Base-by-base conservation (phyloP, 1,139 yeast species). In the Yamadazyma epiphylla region DNA sequence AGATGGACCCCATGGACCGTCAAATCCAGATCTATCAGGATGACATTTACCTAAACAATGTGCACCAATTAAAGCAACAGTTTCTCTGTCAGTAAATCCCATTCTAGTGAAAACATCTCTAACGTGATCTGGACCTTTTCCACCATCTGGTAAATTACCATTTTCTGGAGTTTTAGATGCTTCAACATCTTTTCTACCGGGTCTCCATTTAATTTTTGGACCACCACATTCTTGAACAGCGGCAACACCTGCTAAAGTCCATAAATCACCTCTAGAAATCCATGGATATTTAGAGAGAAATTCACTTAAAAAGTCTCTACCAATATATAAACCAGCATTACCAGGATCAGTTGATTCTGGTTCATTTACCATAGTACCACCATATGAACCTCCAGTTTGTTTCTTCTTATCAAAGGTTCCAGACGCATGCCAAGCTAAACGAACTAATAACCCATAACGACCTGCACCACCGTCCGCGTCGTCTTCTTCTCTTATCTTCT, bases 1-100 rank as follows among this genome's bases (percentile, higher is more conserved):
- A 24, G 88, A 80, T 36, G 89, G 91, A 34, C 91, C 94, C 97
- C 97, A 89, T 30, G 95, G 95, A 29, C 96, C 96, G 39, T 83
- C 94, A 55, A 65, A 89, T 3, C 96, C 96, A 9, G 82, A 71
- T 42, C 69, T 67, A 28, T 62, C 48, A 20, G 66, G 55, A 59
- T 86, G 95, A 51, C 95, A 84, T 46, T 72, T 60, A 39, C 96
- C 96, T 42, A 87, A 69, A 38, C 84, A 77, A 58, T 88, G 96
- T 23, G 95, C 95, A 42, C 96, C 96, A 47, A 85, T 68, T 43
- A 88, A 67, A 25, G 91, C 89, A 33, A 84, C 95, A 42, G 83
- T 81, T 58, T 88, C 95, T 56, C 80, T 75, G 48, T 87, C 96
- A 42, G 70, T 68, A 57, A 87, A 80, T 8, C 88, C 88, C 74